Base-by-base conservation (phyloP, 78 protist genomes). In the Cavenderia fasciculata region DNA sequence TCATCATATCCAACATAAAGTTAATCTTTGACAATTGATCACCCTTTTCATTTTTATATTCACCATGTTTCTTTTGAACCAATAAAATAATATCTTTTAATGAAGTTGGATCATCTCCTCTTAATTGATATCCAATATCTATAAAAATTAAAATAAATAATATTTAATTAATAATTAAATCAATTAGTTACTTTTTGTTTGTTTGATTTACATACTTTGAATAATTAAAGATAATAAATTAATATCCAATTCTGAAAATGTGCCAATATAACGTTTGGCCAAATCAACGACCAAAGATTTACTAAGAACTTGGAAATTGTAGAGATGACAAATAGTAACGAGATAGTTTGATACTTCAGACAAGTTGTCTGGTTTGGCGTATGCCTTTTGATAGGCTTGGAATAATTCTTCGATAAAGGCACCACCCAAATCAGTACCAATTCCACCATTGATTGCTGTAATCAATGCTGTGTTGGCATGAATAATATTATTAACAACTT, bases 1-100 rank as follows among this genome's bases (percentile, higher is more conserved):
- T 70, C 44, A 87, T 87, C 0, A 82, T 74, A n/a, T 87, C 93
- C 85, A 87, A 62, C 74, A 87, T 56, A 59, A 74, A 87, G 25
- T 46, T 61, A n/a, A 73, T 10, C 27, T 79, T 79, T 40, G 75
- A 66, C 23, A 59, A 49, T 41, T 66, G 46, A 46, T 63, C 72
- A 1, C 25, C 11, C 2, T 44, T 8, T 38, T 74, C 46, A 1
- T 33, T n/a, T n/a, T 59, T 72, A 16, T 40, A 40, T 5, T 82
- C 89, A 2, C 49, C 31, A 43, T 82, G 85, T 71, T 57, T 72
- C 54, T 85, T 85, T 46, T 56, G 74, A 1, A 87, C 85, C 65
- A 87, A 29, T 27, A 69, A 8, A 36, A 87, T 76, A 4, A 87
- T 38, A 54, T 87, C 93, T 51, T 87, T 87, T 34, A 87, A 63